Conservation (phyloP, 2,329 filamentous ascomycete genomes). For the Fusarium papillatum region DNA sequence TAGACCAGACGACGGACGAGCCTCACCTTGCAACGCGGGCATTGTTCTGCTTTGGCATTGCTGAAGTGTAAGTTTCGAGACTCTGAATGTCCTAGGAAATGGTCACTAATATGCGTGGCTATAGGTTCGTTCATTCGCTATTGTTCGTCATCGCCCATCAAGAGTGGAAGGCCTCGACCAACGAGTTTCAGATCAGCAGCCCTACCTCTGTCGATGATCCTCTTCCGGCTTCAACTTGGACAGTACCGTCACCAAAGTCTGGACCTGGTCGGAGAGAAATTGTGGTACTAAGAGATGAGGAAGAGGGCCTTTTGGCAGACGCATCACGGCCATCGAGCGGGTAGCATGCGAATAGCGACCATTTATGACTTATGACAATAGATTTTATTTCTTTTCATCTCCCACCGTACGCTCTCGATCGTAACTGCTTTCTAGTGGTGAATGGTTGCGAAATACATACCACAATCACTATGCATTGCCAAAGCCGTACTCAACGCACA, state of each 20-base stretch:
- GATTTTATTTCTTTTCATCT: neutral
- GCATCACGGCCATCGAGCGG: neutral
- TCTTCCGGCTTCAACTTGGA: neutral
- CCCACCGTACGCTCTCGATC: neutral
- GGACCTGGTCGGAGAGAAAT: neutral
- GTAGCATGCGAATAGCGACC: neutral
- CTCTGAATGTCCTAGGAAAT: too few relatives aligned
- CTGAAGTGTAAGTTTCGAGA: slow-evolving; percentile 20
- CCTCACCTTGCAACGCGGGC: slow-evolving; percentile 19
- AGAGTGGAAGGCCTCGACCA: slow-evolving; percentile 9
- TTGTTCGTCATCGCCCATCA: slow-evolving; percentile 19
- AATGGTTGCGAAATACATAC: neutral
- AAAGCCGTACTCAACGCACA: neutral
- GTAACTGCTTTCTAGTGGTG: neutral
- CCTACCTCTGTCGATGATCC: neutral
- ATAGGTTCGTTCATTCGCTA: slow-evolving; percentile 17
- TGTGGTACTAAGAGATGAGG: slow-evolving; percentile 4
- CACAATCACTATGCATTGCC: neutral
- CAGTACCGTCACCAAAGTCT: neutral
- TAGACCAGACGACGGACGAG: slow-evolving; percentile 23
- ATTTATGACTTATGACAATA: neutral
- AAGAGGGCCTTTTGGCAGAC: slow-evolving; percentile 12
- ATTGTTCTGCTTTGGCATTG: slow-evolving; percentile 25
- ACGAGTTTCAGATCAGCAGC: neutral
- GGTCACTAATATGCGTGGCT: neutral